phyloP scores from a whole-genome alignment of 176 grass and related monocot species.

The Zoysia pacifica region DNA sequence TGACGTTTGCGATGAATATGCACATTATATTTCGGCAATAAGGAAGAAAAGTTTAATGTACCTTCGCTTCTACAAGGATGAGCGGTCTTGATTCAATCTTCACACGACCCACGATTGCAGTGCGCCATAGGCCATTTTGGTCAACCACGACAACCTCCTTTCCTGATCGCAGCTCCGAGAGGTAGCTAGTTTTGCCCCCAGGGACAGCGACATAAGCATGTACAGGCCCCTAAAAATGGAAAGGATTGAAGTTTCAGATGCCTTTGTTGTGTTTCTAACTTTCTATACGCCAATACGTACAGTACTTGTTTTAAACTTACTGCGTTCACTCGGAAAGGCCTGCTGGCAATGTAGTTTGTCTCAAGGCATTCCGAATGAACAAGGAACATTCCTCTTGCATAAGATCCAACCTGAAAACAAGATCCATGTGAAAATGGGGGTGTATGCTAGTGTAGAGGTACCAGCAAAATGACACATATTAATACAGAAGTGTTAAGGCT shows the following conservation, averaged over 20 bases:
- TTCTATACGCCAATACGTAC: neutral
- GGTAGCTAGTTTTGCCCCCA: constrained; percentile 85
- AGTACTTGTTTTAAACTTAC: constrained; percentile 49
- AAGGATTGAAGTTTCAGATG: neutral
- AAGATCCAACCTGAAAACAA: constrained; percentile 74
- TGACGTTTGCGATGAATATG: neutral
- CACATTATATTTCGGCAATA: neutral
- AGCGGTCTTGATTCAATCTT: constrained; percentile 95
- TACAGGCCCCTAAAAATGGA: constrained; percentile 66
- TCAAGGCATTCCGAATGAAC: constrained; percentile 98
- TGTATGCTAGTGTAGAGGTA: neutral
- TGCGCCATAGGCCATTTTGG: constrained; percentile 68
- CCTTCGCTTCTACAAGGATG: constrained; percentile 92
- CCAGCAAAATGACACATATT: neutral
- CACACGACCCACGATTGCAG: constrained; percentile 80
- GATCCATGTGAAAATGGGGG: neutral
- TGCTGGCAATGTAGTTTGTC: constrained; percentile 91
- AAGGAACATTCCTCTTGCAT: constrained; percentile 83
- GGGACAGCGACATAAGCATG: constrained; percentile 88
- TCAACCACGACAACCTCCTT: constrained; percentile 76
- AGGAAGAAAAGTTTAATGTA: constrained; percentile 16
- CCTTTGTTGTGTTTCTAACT: neutral
- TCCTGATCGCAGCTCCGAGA: constrained; percentile 80
- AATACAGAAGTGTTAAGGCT: neutral
- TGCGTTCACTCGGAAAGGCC: constrained; percentile 91